phyloP scores from a whole-genome alignment of 371 early-diverging fungal species.

The Massospora cicadina region DNA sequence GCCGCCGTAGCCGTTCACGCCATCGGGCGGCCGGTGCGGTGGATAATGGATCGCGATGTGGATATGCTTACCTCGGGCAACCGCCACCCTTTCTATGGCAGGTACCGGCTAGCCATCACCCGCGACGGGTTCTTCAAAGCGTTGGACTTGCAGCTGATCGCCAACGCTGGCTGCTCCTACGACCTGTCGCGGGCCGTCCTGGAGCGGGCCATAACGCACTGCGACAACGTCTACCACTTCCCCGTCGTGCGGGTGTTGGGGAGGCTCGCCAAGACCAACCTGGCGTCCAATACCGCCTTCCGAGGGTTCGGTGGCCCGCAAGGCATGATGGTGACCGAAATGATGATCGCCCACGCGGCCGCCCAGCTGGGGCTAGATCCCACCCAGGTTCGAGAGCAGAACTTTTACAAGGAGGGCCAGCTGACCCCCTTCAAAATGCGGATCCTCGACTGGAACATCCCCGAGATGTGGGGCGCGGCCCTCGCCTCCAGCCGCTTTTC shows the following conservation, averaged over 20 bases:
- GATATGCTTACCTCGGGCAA: constrained; percentile 57
- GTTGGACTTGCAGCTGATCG: constrained; percentile 30
- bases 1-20: constrained; percentile 46
- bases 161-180: constrained; percentile 49
- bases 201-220: constrained; percentile 44
- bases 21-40: constrained; percentile 33
- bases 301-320: constrained; percentile 62
- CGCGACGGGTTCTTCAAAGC: constrained; percentile 36
- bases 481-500: constrained; percentile 22
- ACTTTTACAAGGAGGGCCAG: constrained; percentile 44
- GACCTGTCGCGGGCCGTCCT: constrained; percentile 47
- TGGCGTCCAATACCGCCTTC: constrained; percentile 59
- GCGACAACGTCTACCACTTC: constrained; percentile 48
- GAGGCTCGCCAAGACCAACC: constrained; percentile 48
- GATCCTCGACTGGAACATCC: constrained; percentile 44
- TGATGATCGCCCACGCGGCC: constrained; percentile 46
- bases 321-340: constrained; percentile 53
- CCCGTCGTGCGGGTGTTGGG: constrained; percentile 38
- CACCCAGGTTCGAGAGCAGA: constrained; percentile 18
- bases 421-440: constrained; percentile 38
- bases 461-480: constrained; percentile 38
- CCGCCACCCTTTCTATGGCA: constrained; percentile 52
- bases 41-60: constrained; percentile 52
- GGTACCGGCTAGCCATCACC: constrained; percentile 44
- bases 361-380: constrained; percentile 27